Conservation (phyloP, 1,284 basidiomycete genomes). For the Apiotrichum laibachii region DNA sequence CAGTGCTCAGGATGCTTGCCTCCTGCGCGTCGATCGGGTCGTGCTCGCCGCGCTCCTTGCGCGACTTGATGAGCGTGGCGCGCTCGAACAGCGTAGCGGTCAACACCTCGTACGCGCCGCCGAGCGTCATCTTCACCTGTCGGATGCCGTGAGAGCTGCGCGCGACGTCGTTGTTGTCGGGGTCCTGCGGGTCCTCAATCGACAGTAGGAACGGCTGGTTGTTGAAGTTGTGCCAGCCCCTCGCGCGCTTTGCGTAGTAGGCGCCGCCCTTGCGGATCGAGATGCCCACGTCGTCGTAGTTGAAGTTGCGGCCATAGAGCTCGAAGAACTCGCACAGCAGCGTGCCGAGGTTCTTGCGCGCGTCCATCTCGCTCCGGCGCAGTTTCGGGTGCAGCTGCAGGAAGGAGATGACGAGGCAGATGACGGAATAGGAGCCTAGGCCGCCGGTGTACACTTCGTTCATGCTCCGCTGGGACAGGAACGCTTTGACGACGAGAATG, state of each 20-base stretch:
- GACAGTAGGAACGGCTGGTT: slow-evolving; percentile 65
- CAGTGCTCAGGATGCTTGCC: slow-evolving; percentile 72
- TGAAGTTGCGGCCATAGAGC: slow-evolving; percentile 88
- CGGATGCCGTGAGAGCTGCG: slow-evolving; percentile 80
- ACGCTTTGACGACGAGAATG: slow-evolving; percentile 83
- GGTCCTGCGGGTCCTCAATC: slow-evolving; percentile 94
- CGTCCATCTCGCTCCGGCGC: slow-evolving; percentile 79
- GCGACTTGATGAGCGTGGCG: slow-evolving; percentile 26
- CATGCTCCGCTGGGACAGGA: slow-evolving; percentile 85
- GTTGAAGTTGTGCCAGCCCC: slow-evolving; percentile 71
- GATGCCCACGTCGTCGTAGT: slow-evolving; percentile 86
- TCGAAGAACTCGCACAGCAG: slow-evolving; percentile 95
- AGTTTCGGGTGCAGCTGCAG: slow-evolving; percentile 97
- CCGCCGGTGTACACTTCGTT: slow-evolving; percentile 97
- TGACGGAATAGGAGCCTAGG: slow-evolving; percentile 89
- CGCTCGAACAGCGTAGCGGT: slow-evolving; percentile 54
- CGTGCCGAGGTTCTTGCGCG: slow-evolving; percentile 82
- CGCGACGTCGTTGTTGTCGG: slow-evolving; percentile 89
- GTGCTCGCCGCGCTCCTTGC: slow-evolving; percentile 26
- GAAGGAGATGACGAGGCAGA: slow-evolving; percentile 88
- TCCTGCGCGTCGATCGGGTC: slow-evolving; percentile 57
- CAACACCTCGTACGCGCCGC: slow-evolving; percentile 82
- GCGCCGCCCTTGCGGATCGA: slow-evolving; percentile 78
- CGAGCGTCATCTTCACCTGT: slow-evolving; percentile 75
- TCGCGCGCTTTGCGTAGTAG: slow-evolving; percentile 73